Percentiles rank a stretch among this genome's conserved stretches.
Evolutionary conservation across 1,284 basidiomycete species (phyloP).

Genomic region (Sutorius eximius): DNA sequence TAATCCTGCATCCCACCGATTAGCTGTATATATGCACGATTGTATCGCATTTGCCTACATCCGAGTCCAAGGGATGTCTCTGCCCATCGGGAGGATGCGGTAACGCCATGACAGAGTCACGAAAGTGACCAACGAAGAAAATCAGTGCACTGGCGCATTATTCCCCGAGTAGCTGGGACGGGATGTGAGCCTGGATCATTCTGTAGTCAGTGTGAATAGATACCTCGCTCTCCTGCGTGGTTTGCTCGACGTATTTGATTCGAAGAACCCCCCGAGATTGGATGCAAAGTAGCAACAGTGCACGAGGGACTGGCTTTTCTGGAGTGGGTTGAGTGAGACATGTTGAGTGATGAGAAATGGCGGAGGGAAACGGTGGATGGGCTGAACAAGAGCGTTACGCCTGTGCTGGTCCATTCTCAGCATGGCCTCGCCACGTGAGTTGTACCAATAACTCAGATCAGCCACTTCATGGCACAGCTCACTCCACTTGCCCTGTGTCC

Average conservation of each 20-base stretch:
- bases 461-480: conserved; percentile 11
- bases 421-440: conserved; percentile 34
- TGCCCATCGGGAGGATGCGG: conserved; percentile 24
- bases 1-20: conserved; percentile 9
- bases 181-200: conserved; percentile 11
- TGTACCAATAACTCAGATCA: conserved; percentile 20
- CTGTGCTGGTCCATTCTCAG: conserved; percentile 30
- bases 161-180: neutral
- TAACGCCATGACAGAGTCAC: neutral
- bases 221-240: conserved; percentile 24
- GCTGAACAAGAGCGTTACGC: conserved; percentile 37
- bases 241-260: neutral
- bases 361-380: conserved; percentile 32
- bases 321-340: conserved; percentile 15
- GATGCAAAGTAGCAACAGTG: neutral
- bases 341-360: conserved; percentile 32
- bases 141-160: neutral
- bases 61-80: conserved; percentile 1
- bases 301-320: conserved; percentile 5
- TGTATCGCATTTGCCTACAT: conserved; percentile 9
- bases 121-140: neutral
- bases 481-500: neutral
- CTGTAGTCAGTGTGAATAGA: conserved; percentile 9
- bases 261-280: neutral
- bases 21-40: conserved; percentile 23